Percentiles rank a stretch among this genome's conserved stretches.
Evolutionary conservation across 1,284 basidiomycete species (phyloP).

Genomic region (Pholiota adiposa): DNA sequence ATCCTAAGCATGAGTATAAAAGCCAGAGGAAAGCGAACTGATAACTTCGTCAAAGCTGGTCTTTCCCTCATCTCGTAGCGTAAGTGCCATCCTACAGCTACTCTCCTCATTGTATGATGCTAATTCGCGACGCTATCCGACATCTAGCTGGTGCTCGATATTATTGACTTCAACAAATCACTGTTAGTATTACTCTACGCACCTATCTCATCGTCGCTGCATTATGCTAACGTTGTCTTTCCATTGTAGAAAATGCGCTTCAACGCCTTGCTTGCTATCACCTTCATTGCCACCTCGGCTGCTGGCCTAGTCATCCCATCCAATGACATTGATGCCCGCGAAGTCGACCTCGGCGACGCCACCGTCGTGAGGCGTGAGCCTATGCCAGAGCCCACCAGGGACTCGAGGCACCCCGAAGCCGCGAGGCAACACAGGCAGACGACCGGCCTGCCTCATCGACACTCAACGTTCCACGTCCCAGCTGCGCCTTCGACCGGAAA

Average conservation of each 20-base stretch:
- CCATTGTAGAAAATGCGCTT: background rate
- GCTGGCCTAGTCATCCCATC: background rate
- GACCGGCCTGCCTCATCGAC: background rate
- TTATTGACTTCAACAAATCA: background rate
- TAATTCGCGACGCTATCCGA: background rate
- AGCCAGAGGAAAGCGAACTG: background rate
- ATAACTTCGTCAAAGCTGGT: background rate
- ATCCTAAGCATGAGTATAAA: background rate
- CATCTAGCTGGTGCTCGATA: background rate
- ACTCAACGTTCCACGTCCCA: background rate
- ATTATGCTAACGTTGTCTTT: background rate
- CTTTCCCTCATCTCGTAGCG: background rate
- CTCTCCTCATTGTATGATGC: background rate
- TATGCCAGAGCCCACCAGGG: background rate
- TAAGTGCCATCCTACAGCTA: background rate
- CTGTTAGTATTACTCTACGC: background rate
- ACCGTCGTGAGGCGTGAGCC: background rate
- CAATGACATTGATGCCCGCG: background rate
- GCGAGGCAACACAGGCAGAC: background rate
- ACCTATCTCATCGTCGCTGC: background rate
- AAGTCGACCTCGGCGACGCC: background rate
- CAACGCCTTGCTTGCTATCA: background rate
- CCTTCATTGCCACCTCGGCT: background rate
- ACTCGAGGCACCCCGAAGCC: background rate
- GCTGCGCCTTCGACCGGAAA: background rate